These are phyloP conservation scores for Peronospora belbahrii DNA, from an alignment of 352 stramenopile species.

Conservation along the genomic window DNA sequence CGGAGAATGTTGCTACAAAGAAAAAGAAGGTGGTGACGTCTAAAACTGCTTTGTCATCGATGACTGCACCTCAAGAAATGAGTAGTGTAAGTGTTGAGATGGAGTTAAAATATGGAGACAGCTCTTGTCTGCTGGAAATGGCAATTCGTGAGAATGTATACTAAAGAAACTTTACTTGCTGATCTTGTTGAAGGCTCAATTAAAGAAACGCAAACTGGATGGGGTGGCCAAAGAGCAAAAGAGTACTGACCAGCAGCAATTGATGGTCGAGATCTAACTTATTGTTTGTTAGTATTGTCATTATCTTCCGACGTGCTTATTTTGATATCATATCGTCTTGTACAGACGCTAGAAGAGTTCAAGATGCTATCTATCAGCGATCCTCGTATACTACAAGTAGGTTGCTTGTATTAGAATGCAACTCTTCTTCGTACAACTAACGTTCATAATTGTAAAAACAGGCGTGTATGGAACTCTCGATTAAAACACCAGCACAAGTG, in stretches of 20 bases:
- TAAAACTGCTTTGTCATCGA: not conserved
- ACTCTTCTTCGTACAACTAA: not conserved
- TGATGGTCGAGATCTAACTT: conserved; percentile 27
- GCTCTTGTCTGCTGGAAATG: conserved; percentile 15
- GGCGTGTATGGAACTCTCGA: conserved; percentile 65
- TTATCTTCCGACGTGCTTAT: not conserved
- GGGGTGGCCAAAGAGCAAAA: conserved; percentile 13
- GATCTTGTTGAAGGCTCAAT: conserved; percentile 7
- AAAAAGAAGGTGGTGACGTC: not conserved
- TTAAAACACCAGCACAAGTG: conserved; percentile 82
- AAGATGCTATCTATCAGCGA: conserved; percentile 54
- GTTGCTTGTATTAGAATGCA: not conserved
- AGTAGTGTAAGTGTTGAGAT: conserved; percentile 28
- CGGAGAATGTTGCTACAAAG: conserved; percentile 9
- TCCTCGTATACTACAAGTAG: conserved; percentile 52
- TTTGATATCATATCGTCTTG: not conserved
- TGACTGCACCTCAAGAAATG: conserved; percentile 11
- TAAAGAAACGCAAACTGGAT: conserved; percentile 45
- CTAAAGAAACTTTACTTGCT: not conserved
- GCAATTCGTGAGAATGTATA: not conserved
- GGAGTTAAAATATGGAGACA: too few relatives aligned
- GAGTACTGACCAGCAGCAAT: conserved; percentile 11
- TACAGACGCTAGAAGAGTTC: conserved; percentile 60
- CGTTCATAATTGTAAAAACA: conserved; percentile 11
- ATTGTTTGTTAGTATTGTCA: not conserved